Evolutionary conservation across 257 asterid species (phyloP), one percentile per base, ranked within the genome.

Genomic region (Solanum habrochaites): DNA sequence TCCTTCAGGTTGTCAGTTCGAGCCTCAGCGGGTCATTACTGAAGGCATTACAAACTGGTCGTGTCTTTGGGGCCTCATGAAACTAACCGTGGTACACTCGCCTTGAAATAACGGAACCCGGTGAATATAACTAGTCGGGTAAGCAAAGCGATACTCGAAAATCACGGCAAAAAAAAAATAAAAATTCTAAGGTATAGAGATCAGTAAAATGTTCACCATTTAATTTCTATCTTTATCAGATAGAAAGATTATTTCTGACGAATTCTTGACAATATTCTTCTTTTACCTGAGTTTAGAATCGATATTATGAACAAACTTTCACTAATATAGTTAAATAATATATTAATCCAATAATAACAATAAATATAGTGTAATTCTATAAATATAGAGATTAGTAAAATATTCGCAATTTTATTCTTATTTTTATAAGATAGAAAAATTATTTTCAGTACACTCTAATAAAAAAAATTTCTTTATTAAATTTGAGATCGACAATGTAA

Each of bases 61-160:
- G 35, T 32, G 1, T 32, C 5, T 32, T 1, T 0, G 5, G 1
- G 1, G 1, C 1, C 1, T 0, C 35, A 5, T 32, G 1, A 32
- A 32, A 3, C 0, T 32, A 32, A 32, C 0, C 1, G 0, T 4
- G 35, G 5, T 32, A 32, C 35, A 32, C 5, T 32, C 5, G 1
- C 1, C 35, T 32, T 32, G 35, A 32, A 32, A 32, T 0, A 32
- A 32, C 35, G 1, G 1, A 0, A 32, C 5, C 1, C 35, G 5
- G 4, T 32, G 35, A 1, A 1, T 32, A 32, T 1, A 32, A 1
- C 5, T 32, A 32, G 35, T 32, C 35, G 5, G 1, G 5, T 32
- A 32, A 32, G 35, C 5, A 32, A 32, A 3, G 35, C 1, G 35
- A 32, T 32, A 32, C 5, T 32, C 35, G 35, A 32, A 32, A 32